Evolutionary conservation across 768 basidiomycete species (phyloP).

Genomic region (Trametes maxima): DNA sequence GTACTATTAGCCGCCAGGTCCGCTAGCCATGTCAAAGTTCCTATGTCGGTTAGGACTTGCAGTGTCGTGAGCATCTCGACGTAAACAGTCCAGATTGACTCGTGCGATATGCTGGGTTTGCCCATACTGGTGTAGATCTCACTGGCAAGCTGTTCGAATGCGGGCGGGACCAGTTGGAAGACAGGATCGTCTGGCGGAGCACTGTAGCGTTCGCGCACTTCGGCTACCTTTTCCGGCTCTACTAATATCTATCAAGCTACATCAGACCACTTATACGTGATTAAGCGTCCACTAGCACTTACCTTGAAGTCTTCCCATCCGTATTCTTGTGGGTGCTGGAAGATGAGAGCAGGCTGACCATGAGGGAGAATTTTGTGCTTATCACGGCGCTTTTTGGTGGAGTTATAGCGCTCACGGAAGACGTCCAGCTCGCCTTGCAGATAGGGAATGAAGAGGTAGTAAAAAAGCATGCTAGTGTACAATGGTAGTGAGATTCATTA

Average conservation of each 20-base stretch:
- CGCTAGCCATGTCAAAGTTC: not conserved
- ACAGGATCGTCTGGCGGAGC: constrained; percentile 38
- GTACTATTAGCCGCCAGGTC: not conserved
- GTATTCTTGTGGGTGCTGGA: constrained; percentile 32
- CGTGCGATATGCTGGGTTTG: not conserved
- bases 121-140: not conserved
- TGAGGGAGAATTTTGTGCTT: constrained; percentile 43
- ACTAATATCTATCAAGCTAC: too few species aligned
- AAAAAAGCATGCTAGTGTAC: constrained; percentile 37
- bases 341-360: constrained; percentile 41
- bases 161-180: constrained; percentile 39
- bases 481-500: not conserved
- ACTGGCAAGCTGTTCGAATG: constrained; percentile 22
- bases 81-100: not conserved
- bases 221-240: constrained; percentile 22
- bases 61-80: not conserved
- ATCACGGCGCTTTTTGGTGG: constrained; percentile 28
- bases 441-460: constrained; percentile 45
- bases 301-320: constrained; percentile 40
- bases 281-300: too few species aligned
- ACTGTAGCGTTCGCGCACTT: constrained; percentile 29
- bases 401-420: constrained; percentile 31
- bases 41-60: not conserved
- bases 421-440: constrained; percentile 42
- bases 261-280: too few species aligned